Conservation (phyloP, 1,284 basidiomycete genomes). For the Malassezia cuniculi region DNA sequence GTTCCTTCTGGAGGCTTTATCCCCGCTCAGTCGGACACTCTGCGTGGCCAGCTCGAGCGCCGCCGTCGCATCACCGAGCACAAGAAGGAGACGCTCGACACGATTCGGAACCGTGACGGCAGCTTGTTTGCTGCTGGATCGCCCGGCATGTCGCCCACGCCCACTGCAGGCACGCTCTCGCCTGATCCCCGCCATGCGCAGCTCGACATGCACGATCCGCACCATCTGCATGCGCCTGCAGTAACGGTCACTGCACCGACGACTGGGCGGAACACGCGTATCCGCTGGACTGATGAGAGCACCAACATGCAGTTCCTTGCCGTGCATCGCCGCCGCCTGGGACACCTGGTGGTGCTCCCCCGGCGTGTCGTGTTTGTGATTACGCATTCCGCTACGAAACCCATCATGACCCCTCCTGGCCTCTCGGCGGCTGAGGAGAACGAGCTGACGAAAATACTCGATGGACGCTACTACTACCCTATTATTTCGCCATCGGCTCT, state of each 20-base stretch:
- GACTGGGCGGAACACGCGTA: constrained; percentile 1
- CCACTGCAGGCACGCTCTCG: too few relatives aligned
- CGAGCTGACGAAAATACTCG: constrained; percentile 2
- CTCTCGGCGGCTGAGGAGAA: constrained; percentile 1
- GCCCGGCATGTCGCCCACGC: constrained; percentile 3
- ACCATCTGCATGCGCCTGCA: not conserved
- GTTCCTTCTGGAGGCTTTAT: too few relatives aligned
- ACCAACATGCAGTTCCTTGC: constrained; percentile 9
- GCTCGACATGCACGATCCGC: constrained; percentile 1
- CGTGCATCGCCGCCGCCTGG: constrained; percentile 12
- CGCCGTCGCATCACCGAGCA: not conserved
- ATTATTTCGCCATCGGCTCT: constrained; percentile 1
- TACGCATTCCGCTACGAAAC: constrained; percentile 3
- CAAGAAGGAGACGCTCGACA: not conserved
- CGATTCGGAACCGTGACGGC: too few relatives aligned
- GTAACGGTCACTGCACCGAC: not conserved
- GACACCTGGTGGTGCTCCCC: constrained; percentile 12
- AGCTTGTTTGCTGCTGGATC: too few relatives aligned
- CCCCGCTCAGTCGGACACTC: constrained; percentile 1
- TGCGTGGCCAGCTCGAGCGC: constrained; percentile 5
- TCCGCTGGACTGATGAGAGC: not conserved
- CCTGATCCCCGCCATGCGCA: too few relatives aligned
- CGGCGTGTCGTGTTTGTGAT: constrained; percentile 10
- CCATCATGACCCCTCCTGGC: not conserved
- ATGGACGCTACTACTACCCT: constrained; percentile 10